Evolutionary conservation across 306 rosid genomes (phyloP).

Genomic region (Crotalaria pallida): DNA sequence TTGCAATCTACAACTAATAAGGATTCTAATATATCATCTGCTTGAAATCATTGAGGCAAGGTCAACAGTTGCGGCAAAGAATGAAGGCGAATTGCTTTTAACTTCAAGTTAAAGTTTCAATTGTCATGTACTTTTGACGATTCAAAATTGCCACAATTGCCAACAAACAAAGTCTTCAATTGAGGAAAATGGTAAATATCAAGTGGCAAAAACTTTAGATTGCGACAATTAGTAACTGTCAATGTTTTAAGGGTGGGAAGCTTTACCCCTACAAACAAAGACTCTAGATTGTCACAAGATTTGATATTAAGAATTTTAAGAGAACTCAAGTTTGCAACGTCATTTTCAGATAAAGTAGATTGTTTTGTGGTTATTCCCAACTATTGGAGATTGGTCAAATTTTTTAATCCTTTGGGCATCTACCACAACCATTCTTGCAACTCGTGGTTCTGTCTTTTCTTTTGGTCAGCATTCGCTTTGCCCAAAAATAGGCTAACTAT

Average conservation of each 20-base stretch:
- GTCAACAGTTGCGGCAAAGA: background rate
- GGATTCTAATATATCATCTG: background rate
- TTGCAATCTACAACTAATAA: background rate
- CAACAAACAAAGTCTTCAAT: background rate
- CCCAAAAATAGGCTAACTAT: too few relatives aligned
- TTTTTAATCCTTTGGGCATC: too few relatives aligned
- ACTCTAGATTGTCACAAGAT: background rate
- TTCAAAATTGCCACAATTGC: background rate
- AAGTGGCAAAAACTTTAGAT: background rate
- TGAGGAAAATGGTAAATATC: background rate
- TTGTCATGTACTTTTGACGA: background rate
- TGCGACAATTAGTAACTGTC: background rate
- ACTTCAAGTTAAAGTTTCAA: background rate
- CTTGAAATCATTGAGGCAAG: background rate
- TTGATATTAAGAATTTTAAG: background rate
- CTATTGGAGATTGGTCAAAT: too few relatives aligned
- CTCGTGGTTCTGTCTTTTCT: too few relatives aligned
- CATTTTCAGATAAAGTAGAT: too few relatives aligned
- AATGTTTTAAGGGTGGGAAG: background rate
- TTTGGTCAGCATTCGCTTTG: too few relatives aligned
- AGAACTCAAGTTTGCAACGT: too few relatives aligned
- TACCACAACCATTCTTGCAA: too few relatives aligned
- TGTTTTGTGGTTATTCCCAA: too few relatives aligned
- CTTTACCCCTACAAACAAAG: background rate
- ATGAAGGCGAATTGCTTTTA: accelerated